Base-by-base conservation (phyloP, 192 early-diverging fungal species). In the Lunasporangiospora selenospora region DNA sequence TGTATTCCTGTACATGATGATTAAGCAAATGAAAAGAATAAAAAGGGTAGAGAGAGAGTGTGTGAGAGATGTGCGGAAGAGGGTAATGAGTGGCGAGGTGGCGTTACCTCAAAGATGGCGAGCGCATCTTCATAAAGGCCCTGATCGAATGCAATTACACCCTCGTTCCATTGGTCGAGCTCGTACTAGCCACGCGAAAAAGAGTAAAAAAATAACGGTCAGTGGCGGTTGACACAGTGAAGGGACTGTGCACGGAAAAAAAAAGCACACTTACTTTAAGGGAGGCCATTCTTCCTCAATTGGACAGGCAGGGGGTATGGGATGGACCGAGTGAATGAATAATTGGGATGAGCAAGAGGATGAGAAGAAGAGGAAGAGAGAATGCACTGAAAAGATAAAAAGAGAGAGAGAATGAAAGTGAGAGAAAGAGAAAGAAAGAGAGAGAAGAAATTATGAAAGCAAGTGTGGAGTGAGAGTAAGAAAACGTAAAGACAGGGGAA, bases 111-210 rank as follows among this genome's bases (percentile, higher is more conserved):
- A 58, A 93, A 95, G 30, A 86, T 73, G 6, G 87, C 81, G 32
- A 92, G 71, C 6, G 93, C 82, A 51, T 69, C 59, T 38, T 86
- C 81, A 51, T 84, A 93, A 66, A 94, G 85, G 42, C 85, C 81
- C 44, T 77, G 77, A 63, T 94, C 94, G 58, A 90, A 96, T 11
- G 86, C 84, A 61, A 81, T 80, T 46, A 89, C 84, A 6, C 89
- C 94, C 44, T 83, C 81, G 62, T 85, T 81, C 94, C 94, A 96
- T 64, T 91, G 88, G 56, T 91, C 87, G 31, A 96, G 79, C 69
- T 96, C 91, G 51, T 83, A 83, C 90, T 92, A 76, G 15, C 5
- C 9, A 15, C 19, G n/a, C 9, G 15, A 27, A 23, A 53, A 24
- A 36, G 24, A 67, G 55, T 26, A 31, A 42, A 10, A 15, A 19